phyloP scores from a whole-genome alignment of 176 grass and related monocot genomes.

The Musa troglodytarum region DNA sequence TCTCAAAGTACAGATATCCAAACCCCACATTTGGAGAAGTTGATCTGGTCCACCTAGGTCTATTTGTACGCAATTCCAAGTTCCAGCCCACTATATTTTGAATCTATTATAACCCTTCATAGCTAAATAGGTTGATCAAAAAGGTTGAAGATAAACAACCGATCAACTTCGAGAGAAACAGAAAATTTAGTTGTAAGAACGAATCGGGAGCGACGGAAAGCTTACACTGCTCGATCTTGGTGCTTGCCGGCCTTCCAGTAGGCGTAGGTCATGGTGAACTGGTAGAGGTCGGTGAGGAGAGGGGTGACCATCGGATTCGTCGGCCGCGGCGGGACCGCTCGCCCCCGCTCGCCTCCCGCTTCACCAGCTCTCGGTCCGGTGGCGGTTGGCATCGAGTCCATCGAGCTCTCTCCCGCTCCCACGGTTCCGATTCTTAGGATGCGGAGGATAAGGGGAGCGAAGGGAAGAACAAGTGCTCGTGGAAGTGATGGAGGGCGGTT shows the following conservation, averaged over 20 bases:
- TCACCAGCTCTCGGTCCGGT: slow-evolving; percentile 47
- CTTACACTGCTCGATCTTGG: slow-evolving; percentile 81
- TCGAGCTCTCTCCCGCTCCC: not conserved
- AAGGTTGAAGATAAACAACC: not conserved
- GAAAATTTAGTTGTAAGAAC: not conserved
- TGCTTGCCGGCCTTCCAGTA: slow-evolving; percentile 98
- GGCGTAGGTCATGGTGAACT: slow-evolving; percentile 99
- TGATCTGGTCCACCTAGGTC: no score
- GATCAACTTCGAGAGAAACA: not conserved
- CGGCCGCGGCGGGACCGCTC: slow-evolving; percentile 21
- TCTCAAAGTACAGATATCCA: no score
- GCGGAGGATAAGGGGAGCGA: not conserved
- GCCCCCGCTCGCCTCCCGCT: not conserved
- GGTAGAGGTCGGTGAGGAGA: slow-evolving; percentile 90
- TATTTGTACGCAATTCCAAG: no score
- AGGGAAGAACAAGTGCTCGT: not conserved
- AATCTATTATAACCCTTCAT: no score
- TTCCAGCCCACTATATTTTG: no score
- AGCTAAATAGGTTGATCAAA: not conserved
- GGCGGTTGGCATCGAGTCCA: slow-evolving; percentile 5
- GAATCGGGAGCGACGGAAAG: not conserved
- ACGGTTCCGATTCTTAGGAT: not conserved
- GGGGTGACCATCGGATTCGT: slow-evolving; percentile 95
- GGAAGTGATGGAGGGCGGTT: no score
- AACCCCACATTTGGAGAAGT: no score